Conservation (phyloP, 2,329 filamentous ascomycete genomes). For the Pseudogymnoascus sp. region DNA sequence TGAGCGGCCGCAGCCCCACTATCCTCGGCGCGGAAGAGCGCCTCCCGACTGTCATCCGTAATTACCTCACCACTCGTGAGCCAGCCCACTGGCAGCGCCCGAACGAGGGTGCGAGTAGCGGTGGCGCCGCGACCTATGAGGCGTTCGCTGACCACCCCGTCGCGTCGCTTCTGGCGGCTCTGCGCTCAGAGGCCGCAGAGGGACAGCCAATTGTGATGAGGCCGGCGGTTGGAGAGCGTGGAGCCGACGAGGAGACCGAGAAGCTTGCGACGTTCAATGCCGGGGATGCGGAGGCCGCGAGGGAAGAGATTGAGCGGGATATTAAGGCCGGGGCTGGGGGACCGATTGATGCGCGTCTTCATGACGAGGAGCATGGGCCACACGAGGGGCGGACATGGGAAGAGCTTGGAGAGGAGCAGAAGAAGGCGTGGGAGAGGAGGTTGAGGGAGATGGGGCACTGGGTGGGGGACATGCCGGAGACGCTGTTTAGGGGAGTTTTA, state of each 20-base stretch:
- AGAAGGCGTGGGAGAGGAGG: conserved; percentile 23
- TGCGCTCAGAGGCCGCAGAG: conserved; percentile 2
- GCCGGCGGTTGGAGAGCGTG: background rate
- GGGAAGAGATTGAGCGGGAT: conserved; percentile 10
- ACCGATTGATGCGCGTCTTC: conserved; percentile 17
- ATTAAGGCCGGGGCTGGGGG: background rate
- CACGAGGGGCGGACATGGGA: conserved; percentile 25
- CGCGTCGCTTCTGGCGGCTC: background rate
- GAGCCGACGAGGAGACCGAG: conserved; percentile 7
- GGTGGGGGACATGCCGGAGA: conserved; percentile 25
- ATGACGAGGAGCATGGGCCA: conserved; percentile 19
- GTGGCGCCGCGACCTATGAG: background rate
- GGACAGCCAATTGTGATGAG: background rate
- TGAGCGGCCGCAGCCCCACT: conserved; percentile 20
- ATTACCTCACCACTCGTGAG: background rate
- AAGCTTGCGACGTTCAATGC: conserved; percentile 9
- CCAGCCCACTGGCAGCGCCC: background rate
- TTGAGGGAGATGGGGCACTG: conserved; percentile 26
- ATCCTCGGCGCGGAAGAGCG: conserved; percentile 20
- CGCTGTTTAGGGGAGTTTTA: conserved; percentile 26
- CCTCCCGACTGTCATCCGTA: conserved; percentile 8
- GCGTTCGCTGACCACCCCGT: background rate
- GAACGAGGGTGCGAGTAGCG: background rate
- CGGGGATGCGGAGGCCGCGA: conserved; percentile 12
- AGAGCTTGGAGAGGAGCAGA: conserved; percentile 22